These are phyloP conservation scores for Arthrobotrys sphaeroides DNA, from an alignment of 2,329 filamentous ascomycete species.

Conservation along the genomic window DNA sequence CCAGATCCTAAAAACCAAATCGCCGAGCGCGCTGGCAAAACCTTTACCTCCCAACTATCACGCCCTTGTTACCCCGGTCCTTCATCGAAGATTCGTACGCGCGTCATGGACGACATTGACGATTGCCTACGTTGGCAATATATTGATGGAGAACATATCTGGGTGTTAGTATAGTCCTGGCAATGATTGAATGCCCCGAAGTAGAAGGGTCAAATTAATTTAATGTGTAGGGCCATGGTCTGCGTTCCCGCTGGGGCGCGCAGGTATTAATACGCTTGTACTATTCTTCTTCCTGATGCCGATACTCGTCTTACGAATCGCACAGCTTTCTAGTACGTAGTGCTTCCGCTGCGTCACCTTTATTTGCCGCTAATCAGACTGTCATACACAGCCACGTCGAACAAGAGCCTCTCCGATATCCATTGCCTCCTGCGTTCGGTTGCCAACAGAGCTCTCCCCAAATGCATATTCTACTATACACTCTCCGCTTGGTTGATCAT, in stretches of 20 bases:
- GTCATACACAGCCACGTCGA: slow-evolving; percentile 48
- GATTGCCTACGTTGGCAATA: slow-evolving; percentile 56
- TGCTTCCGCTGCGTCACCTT: not conserved
- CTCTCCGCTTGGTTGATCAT: slow-evolving; percentile 56
- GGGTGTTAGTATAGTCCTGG: slow-evolving; percentile 50
- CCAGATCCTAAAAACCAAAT: slow-evolving; percentile 47
- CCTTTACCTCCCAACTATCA: slow-evolving; percentile 56
- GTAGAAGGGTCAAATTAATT: slow-evolving; percentile 9
- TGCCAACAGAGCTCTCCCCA: slow-evolving; percentile 54
- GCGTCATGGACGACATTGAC: slow-evolving; percentile 55
- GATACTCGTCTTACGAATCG: slow-evolving; percentile 56
- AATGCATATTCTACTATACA: slow-evolving; percentile 55
- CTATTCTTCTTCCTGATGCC: slow-evolving; percentile 56
- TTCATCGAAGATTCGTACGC: slow-evolving; percentile 57
- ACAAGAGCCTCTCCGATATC: slow-evolving; percentile 54
- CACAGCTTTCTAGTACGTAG: slow-evolving; percentile 55
- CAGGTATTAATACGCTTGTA: slow-evolving; percentile 55
- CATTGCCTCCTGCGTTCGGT: slow-evolving; percentile 53
- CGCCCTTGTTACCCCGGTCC: slow-evolving; percentile 56
- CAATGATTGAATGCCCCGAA: not conserved
- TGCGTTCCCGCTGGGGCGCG: slow-evolving; percentile 55
- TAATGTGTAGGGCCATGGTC: slow-evolving; percentile 55
- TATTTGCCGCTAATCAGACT: not conserved
- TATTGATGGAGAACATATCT: slow-evolving; percentile 56
- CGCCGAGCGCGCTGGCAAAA: slow-evolving; percentile 51